Percentiles rank a stretch among this genome's conserved stretches.
phyloP scores from a whole-genome alignment of 2,329 filamentous ascomycete genomes.

The Arthrobotrys megalospora region DNA sequence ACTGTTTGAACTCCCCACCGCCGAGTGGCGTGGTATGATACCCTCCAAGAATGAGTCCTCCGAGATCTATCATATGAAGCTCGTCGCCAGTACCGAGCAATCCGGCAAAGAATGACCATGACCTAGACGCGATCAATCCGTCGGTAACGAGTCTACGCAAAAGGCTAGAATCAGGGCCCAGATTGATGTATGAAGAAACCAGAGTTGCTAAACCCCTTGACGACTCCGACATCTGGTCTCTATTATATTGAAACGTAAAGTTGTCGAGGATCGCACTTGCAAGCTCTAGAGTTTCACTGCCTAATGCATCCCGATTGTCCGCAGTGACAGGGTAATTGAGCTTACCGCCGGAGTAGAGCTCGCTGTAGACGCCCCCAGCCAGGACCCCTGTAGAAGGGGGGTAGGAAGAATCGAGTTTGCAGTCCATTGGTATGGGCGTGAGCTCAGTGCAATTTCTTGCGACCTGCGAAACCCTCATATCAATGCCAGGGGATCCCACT shows the following conservation, averaged over 20 bases:
- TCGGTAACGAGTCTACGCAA: background rate
- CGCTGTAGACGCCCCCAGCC: background rate
- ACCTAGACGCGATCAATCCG: conserved; percentile 1
- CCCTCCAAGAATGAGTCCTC: background rate
- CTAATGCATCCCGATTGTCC: background rate
- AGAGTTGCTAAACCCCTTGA: background rate
- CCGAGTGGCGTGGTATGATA: background rate
- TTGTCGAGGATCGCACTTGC: background rate
- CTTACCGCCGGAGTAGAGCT: background rate
- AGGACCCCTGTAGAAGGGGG: background rate
- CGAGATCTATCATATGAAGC: background rate
- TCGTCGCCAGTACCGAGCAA: background rate
- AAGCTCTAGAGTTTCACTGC: background rate
- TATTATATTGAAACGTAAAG: conserved; percentile 11
- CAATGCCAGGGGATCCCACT: background rate
- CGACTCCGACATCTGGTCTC: background rate
- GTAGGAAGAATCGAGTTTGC: conserved; percentile 1
- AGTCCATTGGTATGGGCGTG: background rate
- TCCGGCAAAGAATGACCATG: conserved; percentile 1
- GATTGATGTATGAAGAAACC: background rate
- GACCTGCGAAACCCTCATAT: background rate
- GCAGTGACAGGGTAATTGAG: conserved; percentile 4
- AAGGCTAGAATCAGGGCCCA: background rate
- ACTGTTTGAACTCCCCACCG: background rate
- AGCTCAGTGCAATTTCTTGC: conserved; percentile 9